These are phyloP conservation scores for Ceratocystis variospora DNA, from an alignment of 2,329 filamentous ascomycete species.

Conservation along the genomic window DNA sequence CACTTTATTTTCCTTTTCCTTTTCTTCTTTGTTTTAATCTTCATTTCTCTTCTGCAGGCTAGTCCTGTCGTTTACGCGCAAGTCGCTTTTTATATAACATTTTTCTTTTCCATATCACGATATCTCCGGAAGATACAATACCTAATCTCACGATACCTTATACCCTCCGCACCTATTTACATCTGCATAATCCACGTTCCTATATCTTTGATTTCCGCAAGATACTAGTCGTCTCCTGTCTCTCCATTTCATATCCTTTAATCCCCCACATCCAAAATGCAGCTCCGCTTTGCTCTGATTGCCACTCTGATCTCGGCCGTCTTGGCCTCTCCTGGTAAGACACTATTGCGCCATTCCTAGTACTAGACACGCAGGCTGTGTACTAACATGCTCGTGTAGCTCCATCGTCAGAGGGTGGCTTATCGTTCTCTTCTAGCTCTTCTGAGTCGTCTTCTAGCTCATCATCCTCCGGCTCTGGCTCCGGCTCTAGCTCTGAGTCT, in stretches of 20 bases:
- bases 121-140: slow-evolving; percentile 3
- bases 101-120: neutral
- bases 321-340: slow-evolving; percentile 25
- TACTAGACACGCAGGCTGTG: too few relatives aligned
- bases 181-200: neutral
- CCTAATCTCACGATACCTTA: slow-evolving; percentile 25
- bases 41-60: slow-evolving; percentile 28
- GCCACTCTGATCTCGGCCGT: slow-evolving; percentile 33
- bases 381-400: slow-evolving; percentile 1
- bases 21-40: slow-evolving; percentile 18
- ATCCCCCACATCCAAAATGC: slow-evolving; percentile 32
- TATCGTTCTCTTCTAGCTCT: neutral
- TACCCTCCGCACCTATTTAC: slow-evolving; percentile 21
- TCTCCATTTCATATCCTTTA: neutral
- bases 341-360: neutral
- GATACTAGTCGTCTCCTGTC: neutral
- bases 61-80: slow-evolving; percentile 35
- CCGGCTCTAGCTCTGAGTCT: neutral
- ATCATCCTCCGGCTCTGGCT: neutral
- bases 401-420: neutral
- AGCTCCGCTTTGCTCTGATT: slow-evolving; percentile 35
- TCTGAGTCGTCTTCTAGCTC: neutral
- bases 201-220: neutral
- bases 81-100: slow-evolving; percentile 29
- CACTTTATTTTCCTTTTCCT: slow-evolving; percentile 16